Conservation (phyloP, 331 rosid species). For the Spiraea crenata region DNA sequence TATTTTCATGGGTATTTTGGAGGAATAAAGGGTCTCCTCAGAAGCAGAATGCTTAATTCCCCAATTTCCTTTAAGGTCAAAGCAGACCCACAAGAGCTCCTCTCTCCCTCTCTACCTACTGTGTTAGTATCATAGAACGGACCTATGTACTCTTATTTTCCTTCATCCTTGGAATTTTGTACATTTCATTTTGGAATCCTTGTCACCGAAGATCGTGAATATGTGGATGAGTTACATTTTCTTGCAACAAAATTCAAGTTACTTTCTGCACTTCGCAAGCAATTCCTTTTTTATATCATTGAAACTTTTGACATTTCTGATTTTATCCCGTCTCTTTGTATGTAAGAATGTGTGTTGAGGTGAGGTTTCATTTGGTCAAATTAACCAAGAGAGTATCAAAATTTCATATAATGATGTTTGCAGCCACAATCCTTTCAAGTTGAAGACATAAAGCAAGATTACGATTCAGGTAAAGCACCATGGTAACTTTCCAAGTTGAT, state of each 20-base stretch:
- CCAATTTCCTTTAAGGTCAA: no score
- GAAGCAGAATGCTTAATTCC: slow-evolving; percentile 92
- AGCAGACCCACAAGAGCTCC: no score
- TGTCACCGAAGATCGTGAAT: not conserved
- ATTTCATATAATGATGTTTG: slow-evolving; percentile 16
- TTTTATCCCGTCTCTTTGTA: slow-evolving; percentile 17
- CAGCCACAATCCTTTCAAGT: slow-evolving; percentile 73
- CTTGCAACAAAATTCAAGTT: not conserved
- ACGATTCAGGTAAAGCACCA: slow-evolving; percentile 81
- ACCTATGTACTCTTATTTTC: not conserved
- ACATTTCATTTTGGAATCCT: not conserved
- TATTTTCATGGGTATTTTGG: slow-evolving; percentile 61
- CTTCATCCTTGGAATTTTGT: no score
- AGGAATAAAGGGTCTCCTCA: slow-evolving; percentile 85
- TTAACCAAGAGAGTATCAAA: slow-evolving; percentile 2
- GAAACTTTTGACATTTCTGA: slow-evolving; percentile 13
- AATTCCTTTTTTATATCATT: not conserved
- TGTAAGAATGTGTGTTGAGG: slow-evolving; percentile 91
- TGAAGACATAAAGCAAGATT: slow-evolving; percentile 78
- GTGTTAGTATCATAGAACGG: not conserved
- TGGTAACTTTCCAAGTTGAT: slow-evolving; percentile 83
- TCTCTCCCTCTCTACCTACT: no score
- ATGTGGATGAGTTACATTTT: not conserved
- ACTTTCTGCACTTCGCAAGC: not conserved
- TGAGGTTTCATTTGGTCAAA: slow-evolving; percentile 24